Evolutionary conservation across 2,329 filamentous ascomycete genomes (phyloP).

Genomic region (Colletotrichum sp.): DNA sequence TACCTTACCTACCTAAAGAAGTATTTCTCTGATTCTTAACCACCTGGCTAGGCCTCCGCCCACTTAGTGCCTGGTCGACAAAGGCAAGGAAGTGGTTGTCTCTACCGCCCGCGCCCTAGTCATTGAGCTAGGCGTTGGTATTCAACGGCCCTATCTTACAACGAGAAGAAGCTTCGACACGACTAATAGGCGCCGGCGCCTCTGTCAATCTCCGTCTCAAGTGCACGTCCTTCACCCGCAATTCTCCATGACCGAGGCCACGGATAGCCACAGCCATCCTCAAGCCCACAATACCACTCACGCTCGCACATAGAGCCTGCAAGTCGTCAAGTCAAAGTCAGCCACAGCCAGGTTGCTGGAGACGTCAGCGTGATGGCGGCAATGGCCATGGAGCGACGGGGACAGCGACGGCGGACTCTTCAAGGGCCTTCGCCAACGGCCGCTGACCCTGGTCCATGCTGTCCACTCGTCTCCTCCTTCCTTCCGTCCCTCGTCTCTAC

Average conservation of each 20-base stretch:
- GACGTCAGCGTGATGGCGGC: neutral
- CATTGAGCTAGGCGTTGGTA: neutral
- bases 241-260: neutral
- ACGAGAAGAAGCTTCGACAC: neutral
- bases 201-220: neutral
- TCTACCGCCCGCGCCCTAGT: neutral
- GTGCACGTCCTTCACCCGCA: neutral
- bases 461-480: slow-evolving; percentile 1
- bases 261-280: neutral
- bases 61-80: neutral
- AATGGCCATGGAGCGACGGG: neutral
- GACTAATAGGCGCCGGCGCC: neutral
- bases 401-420: neutral
- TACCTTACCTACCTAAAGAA: neutral
- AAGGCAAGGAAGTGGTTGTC: neutral
- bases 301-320: neutral
- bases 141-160: neutral
- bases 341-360: neutral
- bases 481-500: neutral
- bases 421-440: slow-evolving; percentile 1
- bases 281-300: neutral
- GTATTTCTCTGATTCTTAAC: neutral
- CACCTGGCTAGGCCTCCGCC: neutral
- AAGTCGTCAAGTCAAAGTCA: neutral
- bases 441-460: slow-evolving; percentile 7